A percentile compares a stretch with the other conserved stretches of the same genome.
Evolutionary conservation across 768 basidiomycete species (phyloP).

Genomic region (Tricholoma bakamatsutake): DNA sequence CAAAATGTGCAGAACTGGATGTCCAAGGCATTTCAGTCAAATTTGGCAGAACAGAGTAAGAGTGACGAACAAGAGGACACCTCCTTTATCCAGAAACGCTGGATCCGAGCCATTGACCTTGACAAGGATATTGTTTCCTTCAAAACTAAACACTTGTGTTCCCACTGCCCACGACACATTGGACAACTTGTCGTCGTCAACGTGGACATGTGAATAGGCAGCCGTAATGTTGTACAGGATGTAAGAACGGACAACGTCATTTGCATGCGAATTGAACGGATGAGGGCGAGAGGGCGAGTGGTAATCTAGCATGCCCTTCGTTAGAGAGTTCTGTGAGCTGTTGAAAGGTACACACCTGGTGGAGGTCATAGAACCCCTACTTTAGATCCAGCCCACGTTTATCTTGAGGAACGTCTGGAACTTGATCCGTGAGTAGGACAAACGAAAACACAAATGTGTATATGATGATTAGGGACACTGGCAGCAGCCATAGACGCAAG

Average conservation of each 20-base stretch:
- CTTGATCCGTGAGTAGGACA: conserved; percentile 43
- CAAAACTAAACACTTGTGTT: conserved; percentile 40
- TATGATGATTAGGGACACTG: conserved; percentile 26
- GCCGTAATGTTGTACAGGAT: conserved; percentile 43
- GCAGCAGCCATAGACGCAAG: too few species aligned
- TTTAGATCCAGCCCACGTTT: conserved; percentile 42
- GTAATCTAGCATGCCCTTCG: conserved; percentile 33
- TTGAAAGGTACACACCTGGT: conserved; percentile 31
- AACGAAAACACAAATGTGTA: conserved; percentile 43
- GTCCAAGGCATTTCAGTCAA: conserved; percentile 23
- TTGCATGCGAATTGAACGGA: conserved; percentile 71
- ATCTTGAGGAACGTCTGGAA: conserved; percentile 38
- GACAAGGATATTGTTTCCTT: conserved; percentile 62
- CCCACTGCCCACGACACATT: conserved; percentile 42
- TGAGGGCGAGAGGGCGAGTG: conserved; percentile 62
- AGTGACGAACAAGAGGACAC: not conserved
- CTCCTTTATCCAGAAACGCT: conserved; percentile 22
- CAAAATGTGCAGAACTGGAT: conserved; percentile 74
- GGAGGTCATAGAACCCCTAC: conserved; percentile 54
- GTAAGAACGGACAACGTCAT: conserved; percentile 58
- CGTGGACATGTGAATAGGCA: conserved; percentile 37
- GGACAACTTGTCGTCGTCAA: conserved; percentile 41
- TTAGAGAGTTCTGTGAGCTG: conserved; percentile 13
- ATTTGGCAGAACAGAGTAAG: not conserved
- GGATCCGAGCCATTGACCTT: conserved; percentile 49